Percentiles rank a stretch among this genome's conserved stretches.
Evolutionary conservation across 2,329 filamentous ascomycete genomes (phyloP).

Genomic region (Venturia effusa): DNA sequence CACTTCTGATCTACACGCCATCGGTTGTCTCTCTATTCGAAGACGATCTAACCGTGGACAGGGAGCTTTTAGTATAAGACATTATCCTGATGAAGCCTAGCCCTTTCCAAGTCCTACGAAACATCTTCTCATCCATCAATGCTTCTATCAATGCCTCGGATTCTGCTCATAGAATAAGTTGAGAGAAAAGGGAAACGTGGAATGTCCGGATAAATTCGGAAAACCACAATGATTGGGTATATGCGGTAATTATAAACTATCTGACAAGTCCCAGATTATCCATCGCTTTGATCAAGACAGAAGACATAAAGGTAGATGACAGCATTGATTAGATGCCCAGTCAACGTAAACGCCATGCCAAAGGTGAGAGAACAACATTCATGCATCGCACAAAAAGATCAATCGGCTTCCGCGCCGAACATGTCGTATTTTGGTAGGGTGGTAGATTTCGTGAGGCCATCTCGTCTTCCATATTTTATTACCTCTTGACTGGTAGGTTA

Average conservation of each 20-base stretch:
- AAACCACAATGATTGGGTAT: neutral
- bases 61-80: too few relatives aligned
- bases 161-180: too few relatives aligned
- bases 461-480: neutral
- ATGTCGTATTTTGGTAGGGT: neutral
- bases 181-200: too few relatives aligned
- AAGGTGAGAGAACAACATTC: neutral
- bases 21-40: too few relatives aligned
- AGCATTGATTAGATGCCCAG: neutral
- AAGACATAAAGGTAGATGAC: neutral
- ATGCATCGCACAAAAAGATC: neutral
- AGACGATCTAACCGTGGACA: too few relatives aligned
- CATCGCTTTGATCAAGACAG: neutral
- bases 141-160: too few relatives aligned
- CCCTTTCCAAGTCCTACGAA: too few relatives aligned
- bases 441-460: neutral
- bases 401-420: neutral
- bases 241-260: neutral
- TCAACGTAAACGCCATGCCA: neutral
- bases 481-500: constrained; percentile 3
- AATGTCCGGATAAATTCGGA: too few relatives aligned
- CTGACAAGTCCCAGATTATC: neutral
- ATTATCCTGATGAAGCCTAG: too few relatives aligned
- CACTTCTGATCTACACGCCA: too few relatives aligned
- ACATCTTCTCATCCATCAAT: too few relatives aligned